Percentiles rank a stretch among this genome's conserved stretches.
These are phyloP conservation scores for Fusarium compactum DNA, from an alignment of 2,329 filamentous ascomycete genomes.

Conservation along the genomic window DNA sequence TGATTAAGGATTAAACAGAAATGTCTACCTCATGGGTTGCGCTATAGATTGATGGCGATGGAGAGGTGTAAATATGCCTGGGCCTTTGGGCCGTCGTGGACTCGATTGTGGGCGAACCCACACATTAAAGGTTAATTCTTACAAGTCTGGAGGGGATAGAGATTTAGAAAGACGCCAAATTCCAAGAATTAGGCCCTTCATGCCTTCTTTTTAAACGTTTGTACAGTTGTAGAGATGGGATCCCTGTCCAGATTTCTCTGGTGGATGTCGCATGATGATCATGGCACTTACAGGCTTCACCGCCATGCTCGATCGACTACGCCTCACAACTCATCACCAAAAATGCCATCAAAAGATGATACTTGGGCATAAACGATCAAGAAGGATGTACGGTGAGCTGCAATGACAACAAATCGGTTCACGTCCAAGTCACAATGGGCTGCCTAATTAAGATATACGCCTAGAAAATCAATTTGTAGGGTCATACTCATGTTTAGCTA, in stretches of 20 bases:
- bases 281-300: constrained; percentile 35
- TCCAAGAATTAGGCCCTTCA: constrained; percentile 11
- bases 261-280: constrained; percentile 41
- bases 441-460: neutral
- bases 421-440: constrained; percentile 5
- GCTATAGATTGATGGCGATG: neutral
- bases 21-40: neutral
- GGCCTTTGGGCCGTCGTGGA: constrained; percentile 1
- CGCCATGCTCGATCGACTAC: constrained; percentile 29
- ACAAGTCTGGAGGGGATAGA: neutral
- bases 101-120: constrained; percentile 4
- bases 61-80: neutral
- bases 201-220: constrained; percentile 24
- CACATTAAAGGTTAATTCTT: constrained; percentile 13
- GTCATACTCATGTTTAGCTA: neutral
- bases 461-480: neutral
- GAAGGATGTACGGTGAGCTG: constrained; percentile 1
- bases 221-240: constrained; percentile 25
- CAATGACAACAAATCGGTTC: constrained; percentile 9
- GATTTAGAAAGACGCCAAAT: constrained; percentile 1
- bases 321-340: constrained; percentile 20
- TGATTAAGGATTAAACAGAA: neutral
- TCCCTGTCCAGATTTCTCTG: constrained; percentile 28
- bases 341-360: constrained; percentile 1
- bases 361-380: neutral